Conservation (phyloP, 2,329 filamentous ascomycete genomes). For the Malbranchea cinnamomea region DNA sequence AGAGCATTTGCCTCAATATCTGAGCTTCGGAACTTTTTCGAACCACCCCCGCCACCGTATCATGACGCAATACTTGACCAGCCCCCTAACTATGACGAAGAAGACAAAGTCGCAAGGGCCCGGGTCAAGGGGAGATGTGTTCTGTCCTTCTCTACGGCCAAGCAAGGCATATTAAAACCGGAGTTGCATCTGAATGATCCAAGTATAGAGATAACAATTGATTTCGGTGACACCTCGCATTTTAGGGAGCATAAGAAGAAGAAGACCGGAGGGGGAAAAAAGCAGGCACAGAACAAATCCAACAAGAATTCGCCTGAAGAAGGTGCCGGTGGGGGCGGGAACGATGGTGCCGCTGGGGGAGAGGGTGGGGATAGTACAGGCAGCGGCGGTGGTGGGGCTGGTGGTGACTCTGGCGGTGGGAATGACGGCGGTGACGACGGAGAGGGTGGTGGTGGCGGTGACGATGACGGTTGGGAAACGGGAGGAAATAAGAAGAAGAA, state of each 20-base stretch:
- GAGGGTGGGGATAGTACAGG: slow-evolving; percentile 5
- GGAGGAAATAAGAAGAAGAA: slow-evolving; percentile 8
- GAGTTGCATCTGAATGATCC: not conserved
- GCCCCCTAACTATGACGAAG: slow-evolving; percentile 19
- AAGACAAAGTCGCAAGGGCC: slow-evolving; percentile 2
- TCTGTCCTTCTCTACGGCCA: not conserved
- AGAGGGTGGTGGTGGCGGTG: slow-evolving; percentile 5
- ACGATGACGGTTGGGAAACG: slow-evolving; percentile 7
- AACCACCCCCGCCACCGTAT: slow-evolving; percentile 10
- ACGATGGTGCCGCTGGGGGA: slow-evolving; percentile 4
- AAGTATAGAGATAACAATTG: slow-evolving; percentile 3
- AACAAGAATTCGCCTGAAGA: slow-evolving; percentile 6
- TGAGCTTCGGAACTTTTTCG: too few species aligned
- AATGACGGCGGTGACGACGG: slow-evolving; percentile 3
- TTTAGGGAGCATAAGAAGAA: slow-evolving; percentile 6
- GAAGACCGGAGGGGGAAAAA: slow-evolving; percentile 2
- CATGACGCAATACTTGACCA: slow-evolving; percentile 8
- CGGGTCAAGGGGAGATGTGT: not conserved
- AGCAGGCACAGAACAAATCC: slow-evolving; percentile 3
- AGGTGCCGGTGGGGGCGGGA: slow-evolving; percentile 4
- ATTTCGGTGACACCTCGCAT: slow-evolving; percentile 8
- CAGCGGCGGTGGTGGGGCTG: slow-evolving; percentile 3
- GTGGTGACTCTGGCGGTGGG: not conserved
- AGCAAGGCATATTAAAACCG: not conserved
- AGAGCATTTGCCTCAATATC: not conserved